Conservation (phyloP, 2,329 filamentous ascomycete species). For the Celoporthe dispersa region DNA sequence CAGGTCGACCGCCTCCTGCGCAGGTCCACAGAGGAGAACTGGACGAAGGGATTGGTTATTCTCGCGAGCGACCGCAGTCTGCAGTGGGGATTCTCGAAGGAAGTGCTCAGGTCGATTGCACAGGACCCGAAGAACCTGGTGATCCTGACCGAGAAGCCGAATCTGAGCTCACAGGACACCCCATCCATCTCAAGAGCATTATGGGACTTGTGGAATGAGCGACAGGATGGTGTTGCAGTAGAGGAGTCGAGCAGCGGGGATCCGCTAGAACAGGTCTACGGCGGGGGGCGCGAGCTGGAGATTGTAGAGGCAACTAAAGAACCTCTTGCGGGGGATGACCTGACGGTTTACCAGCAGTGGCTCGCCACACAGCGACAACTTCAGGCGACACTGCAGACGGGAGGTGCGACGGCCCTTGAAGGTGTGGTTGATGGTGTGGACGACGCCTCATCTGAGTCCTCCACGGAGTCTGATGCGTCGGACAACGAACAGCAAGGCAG, state of each 20-base stretch:
- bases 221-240: slow-evolving; percentile 64
- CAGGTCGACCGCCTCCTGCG: slow-evolving; percentile 74
- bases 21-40: slow-evolving; percentile 47
- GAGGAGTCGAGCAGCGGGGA: slow-evolving; percentile 61
- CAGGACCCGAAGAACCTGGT: slow-evolving; percentile 80
- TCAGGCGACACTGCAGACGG: slow-evolving; percentile 76
- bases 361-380: slow-evolving; percentile 86
- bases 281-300: slow-evolving; percentile 64
- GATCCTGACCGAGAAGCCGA: slow-evolving; percentile 79
- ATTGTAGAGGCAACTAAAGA: slow-evolving; percentile 65
- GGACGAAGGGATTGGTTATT: slow-evolving; percentile 70
- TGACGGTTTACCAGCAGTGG: slow-evolving; percentile 87
- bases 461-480: slow-evolving; percentile 84
- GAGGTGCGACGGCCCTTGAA: slow-evolving; percentile 70
- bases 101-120: slow-evolving; percentile 75
- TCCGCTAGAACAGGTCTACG: slow-evolving; percentile 68
- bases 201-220: slow-evolving; percentile 79
- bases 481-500: slow-evolving; percentile 91
- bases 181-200: slow-evolving; percentile 73
- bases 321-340: slow-evolving; percentile 74
- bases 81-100: slow-evolving; percentile 93
- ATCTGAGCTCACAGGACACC: slow-evolving; percentile 46
- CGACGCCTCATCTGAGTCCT: slow-evolving; percentile 84
- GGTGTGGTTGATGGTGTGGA: slow-evolving; percentile 75
- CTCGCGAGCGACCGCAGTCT: slow-evolving; percentile 87